Conservation (phyloP, 352 stramenopile species). For the Elongisporangium prolatum region DNA sequence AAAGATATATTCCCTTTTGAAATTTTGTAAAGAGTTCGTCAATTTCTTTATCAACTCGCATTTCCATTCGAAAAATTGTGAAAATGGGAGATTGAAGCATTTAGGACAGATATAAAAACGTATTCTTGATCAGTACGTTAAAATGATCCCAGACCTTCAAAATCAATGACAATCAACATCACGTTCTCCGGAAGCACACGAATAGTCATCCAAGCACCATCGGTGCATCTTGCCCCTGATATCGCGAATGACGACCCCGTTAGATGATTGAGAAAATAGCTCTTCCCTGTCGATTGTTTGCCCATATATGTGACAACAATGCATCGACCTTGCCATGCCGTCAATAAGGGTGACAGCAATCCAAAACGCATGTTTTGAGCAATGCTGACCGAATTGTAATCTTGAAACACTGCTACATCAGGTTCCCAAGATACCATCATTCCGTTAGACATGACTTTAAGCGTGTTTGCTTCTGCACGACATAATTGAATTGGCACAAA, state of each 20-base stretch:
- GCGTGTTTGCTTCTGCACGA: slow-evolving; percentile 48
- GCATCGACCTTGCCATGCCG: slow-evolving; percentile 32
- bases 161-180: slow-evolving; percentile 71
- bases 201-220: slow-evolving; percentile 64
- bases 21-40: slow-evolving; percentile 63
- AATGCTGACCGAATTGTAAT: slow-evolving; percentile 33
- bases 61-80: slow-evolving; percentile 74
- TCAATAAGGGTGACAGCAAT: slow-evolving; percentile 33
- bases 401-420: slow-evolving; percentile 13
- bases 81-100: slow-evolving; percentile 66
- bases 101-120: slow-evolving; percentile 68
- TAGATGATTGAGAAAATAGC: slow-evolving; percentile 76
- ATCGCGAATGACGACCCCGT: slow-evolving; percentile 73
- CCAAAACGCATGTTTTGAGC: slow-evolving; percentile 42
- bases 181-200: slow-evolving; percentile 31
- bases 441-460: slow-evolving; percentile 50
- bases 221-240: slow-evolving; percentile 48
- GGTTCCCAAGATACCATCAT: slow-evolving; percentile 19
- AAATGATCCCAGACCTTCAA: slow-evolving; percentile 73
- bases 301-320: slow-evolving; percentile 58
- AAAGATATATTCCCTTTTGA: slow-evolving; percentile 54
- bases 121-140: slow-evolving; percentile 73
- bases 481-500: slow-evolving; percentile 77
- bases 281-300: slow-evolving; percentile 77
- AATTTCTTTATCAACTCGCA: slow-evolving; percentile 76